Evolutionary conservation across 2,329 filamentous ascomycete species (phyloP), one percentile per base, ranked within the genome.

Genomic region (Aspergillus aculeatus): DNA sequence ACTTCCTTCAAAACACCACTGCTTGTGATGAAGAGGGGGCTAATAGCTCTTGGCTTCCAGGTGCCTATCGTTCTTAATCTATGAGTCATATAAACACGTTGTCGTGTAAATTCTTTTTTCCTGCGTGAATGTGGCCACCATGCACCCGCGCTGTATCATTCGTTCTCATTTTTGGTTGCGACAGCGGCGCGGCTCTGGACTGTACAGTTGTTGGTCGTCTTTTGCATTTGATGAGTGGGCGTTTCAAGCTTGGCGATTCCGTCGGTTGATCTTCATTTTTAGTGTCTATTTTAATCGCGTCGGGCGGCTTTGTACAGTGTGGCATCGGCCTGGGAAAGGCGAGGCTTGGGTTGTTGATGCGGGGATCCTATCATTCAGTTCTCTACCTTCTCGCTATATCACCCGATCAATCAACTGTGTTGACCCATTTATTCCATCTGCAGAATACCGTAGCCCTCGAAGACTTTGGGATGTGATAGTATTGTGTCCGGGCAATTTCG

Each of bases 201-300:
- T 59, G 59, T 63, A 58, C 38, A 63, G 38, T 62, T 56, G 47
- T 60, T 62, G 50, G 50, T 53, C 56, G 55, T 54, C 47, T 47
- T 58, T 67, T 64, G 60, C 64, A 64, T 69, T 62, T 62, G 44
- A 63, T 57, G 63, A 56, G 56, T 54, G 54, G 66, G 67, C 64
- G 65, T 68, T 68, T 55, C 32, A 44, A 44, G 38, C 38, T 44
- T 44, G 38, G 16, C 38, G 38, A 44, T 44, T 7, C 16, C 38
- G 38, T 44, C 14, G 38, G 38, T 44, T 5, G 38, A 44, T 19
- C 14, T 31, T 24, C 9, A 47, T 53, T 32, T 53, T 49, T 38
- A 19, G 48, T 53, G 54, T 21, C 44, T 60, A 26, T 35, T 41
- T 44, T 53, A 47, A 47, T 41, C 38, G 26, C 26, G 29, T 19